phyloP scores from a whole-genome alignment of 2,329 filamentous ascomycete genomes.

The Ilyonectria robusta region DNA sequence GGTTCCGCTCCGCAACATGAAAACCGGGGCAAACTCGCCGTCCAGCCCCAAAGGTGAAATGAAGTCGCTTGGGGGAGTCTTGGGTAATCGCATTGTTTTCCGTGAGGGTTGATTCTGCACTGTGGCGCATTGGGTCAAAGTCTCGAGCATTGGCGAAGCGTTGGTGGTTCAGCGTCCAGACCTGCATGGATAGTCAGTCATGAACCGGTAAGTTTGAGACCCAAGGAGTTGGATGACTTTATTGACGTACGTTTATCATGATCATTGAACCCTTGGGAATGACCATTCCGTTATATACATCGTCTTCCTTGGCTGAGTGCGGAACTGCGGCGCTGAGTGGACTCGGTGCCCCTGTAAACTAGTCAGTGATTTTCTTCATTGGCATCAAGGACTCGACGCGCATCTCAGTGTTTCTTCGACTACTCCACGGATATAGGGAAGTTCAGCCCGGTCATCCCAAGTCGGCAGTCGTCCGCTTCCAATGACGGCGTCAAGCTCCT shows the following conservation, averaged over 20 bases:
- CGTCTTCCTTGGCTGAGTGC: constrained; percentile 1
- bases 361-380: not conserved
- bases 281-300: constrained; percentile 15
- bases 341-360: constrained; percentile 1
- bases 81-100: constrained; percentile 12
- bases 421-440: constrained; percentile 5
- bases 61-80: constrained; percentile 1
- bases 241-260: constrained; percentile 1
- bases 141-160: constrained; percentile 2
- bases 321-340: constrained; percentile 9
- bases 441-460: constrained; percentile 7
- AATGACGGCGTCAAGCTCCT: constrained; percentile 10
- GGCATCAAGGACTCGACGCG: not conserved
- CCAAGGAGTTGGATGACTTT: not conserved
- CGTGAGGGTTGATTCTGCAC: not conserved
- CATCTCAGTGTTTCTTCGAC: constrained; percentile 15
- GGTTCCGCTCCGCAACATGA: constrained; percentile 8
- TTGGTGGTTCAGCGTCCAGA: constrained; percentile 17
- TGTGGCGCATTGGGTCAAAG: constrained; percentile 11
- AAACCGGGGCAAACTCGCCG: constrained; percentile 12
- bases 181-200: not conserved
- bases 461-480: constrained; percentile 4
- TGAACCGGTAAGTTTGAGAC: not conserved
- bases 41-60: constrained; percentile 13
- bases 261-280: constrained; percentile 16